phyloP scores from a whole-genome alignment of 2,329 filamentous ascomycete species.

The Calonectria henricotiae region DNA sequence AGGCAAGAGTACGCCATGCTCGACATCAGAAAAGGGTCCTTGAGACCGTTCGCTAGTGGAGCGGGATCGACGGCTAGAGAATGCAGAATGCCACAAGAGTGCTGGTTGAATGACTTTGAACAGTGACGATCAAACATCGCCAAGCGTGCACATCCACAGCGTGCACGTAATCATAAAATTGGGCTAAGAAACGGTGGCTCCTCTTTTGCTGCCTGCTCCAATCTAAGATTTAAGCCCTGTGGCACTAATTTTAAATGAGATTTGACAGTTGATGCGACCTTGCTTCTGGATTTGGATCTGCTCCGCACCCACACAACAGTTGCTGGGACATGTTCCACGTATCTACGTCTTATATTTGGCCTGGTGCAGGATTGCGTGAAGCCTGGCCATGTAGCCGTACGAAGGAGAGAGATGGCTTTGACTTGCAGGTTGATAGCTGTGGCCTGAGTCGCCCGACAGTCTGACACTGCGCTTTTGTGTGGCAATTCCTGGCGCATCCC shows the following conservation, averaged over 20 bases:
- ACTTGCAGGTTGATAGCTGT: background rate
- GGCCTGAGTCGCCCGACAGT: background rate
- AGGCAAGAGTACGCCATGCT: background rate
- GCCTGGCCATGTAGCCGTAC: background rate
- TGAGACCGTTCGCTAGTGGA: background rate
- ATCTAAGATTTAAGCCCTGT: conserved; percentile 18
- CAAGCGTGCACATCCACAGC: background rate
- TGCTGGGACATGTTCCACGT: background rate
- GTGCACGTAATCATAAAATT: background rate
- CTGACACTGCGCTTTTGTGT: background rate
- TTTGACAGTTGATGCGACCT: background rate
- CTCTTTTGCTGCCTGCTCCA: background rate
- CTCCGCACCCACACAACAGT: background rate
- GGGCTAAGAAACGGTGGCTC: conserved; percentile 8
- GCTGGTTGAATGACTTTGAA: background rate
- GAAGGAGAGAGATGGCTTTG: background rate
- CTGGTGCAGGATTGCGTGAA: background rate
- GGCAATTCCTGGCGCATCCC: background rate
- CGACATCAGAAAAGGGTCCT: background rate
- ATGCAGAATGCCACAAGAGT: background rate
- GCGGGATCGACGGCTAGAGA: background rate
- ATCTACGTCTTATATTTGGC: background rate
- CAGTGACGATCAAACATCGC: conserved; percentile 3
- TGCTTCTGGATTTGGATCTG: background rate
- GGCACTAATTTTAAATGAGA: conserved; percentile 15